phyloP scores from a whole-genome alignment of 2,329 filamentous ascomycete genomes.

The Fusarium papillatum region DNA sequence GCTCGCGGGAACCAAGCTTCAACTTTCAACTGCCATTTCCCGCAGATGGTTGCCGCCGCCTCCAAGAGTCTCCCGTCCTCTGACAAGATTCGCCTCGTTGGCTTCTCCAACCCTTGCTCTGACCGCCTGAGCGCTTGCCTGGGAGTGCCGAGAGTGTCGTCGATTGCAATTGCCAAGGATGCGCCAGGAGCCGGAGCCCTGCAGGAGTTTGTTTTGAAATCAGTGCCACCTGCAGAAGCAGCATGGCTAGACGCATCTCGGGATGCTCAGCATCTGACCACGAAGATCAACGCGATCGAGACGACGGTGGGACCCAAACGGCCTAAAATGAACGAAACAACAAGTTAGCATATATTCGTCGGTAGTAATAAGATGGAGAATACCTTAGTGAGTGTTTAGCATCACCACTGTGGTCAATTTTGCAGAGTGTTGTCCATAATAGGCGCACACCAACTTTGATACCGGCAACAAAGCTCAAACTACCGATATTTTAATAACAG shows the following conservation, averaged over 20 bases:
- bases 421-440: neutral
- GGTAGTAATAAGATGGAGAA: neutral
- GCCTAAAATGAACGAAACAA: slow-evolving; percentile 15
- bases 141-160: slow-evolving; percentile 74
- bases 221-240: slow-evolving; percentile 65
- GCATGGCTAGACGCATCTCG: slow-evolving; percentile 61
- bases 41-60: slow-evolving; percentile 65
- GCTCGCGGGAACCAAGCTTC: slow-evolving; percentile 69
- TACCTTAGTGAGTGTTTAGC: neutral
- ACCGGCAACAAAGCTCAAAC: neutral
- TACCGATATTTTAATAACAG: neutral
- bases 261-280: slow-evolving; percentile 45
- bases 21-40: slow-evolving; percentile 71
- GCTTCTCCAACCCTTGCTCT: slow-evolving; percentile 72
- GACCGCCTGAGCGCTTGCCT: slow-evolving; percentile 68
- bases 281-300: slow-evolving; percentile 52
- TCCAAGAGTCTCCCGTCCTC: slow-evolving; percentile 56
- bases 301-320: slow-evolving; percentile 52
- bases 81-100: slow-evolving; percentile 68
- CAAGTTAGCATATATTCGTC: neutral
- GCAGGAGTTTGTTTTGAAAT: slow-evolving; percentile 66
- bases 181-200: slow-evolving; percentile 71
- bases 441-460: neutral
- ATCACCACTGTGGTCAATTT: neutral
- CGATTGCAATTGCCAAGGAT: slow-evolving; percentile 69